A percentile compares a stretch with the other conserved stretches of the same genome.
Conservation (phyloP, 2,329 filamentous ascomycete species). For the Phyllosticta citrichinensis region DNA sequence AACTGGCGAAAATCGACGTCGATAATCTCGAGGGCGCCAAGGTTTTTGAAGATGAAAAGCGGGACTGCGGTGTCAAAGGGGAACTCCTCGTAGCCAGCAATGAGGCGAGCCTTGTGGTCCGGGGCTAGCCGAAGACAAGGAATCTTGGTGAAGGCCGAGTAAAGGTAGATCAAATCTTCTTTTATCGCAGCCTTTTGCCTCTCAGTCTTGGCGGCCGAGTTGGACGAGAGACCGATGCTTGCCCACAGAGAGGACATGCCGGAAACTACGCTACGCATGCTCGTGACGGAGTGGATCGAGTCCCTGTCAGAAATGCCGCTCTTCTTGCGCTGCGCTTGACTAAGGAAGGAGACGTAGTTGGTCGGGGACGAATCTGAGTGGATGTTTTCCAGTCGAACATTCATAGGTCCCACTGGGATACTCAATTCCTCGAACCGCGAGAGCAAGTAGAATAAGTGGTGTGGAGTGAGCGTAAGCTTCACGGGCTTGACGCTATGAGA, state of each 20-base stretch:
- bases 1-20: conserved; percentile 96
- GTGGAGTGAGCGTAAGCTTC: conserved; percentile 84
- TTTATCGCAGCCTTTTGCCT: conserved; percentile 79
- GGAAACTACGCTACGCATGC: conserved; percentile 94
- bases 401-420: conserved; percentile 91
- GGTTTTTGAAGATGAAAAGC: conserved; percentile 93
- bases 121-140: conserved; percentile 81
- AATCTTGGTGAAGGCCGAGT: conserved; percentile 97
- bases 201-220: conserved; percentile 72
- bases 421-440: conserved; percentile 89
- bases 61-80: conserved; percentile 96
- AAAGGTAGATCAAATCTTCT: conserved; percentile 87
- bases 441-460: conserved; percentile 93
- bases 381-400: conserved; percentile 86
- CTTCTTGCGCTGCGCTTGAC: conserved; percentile 70
- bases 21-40: conserved; percentile 86
- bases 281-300: conserved; percentile 91
- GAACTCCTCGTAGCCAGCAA: conserved; percentile 92
- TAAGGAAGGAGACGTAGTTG: conserved; percentile 93
- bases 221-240: conserved; percentile 73
- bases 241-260: conserved; percentile 92
- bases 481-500: conserved; percentile 80
- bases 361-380: conserved; percentile 76
- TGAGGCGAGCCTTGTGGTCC: conserved; percentile 85
- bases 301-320: conserved; percentile 72